Percentiles rank a stretch among this genome's conserved stretches.
These are phyloP conservation scores for Malassezia equina DNA, from an alignment of 1,284 basidiomycete genomes.

Conservation along the genomic window DNA sequence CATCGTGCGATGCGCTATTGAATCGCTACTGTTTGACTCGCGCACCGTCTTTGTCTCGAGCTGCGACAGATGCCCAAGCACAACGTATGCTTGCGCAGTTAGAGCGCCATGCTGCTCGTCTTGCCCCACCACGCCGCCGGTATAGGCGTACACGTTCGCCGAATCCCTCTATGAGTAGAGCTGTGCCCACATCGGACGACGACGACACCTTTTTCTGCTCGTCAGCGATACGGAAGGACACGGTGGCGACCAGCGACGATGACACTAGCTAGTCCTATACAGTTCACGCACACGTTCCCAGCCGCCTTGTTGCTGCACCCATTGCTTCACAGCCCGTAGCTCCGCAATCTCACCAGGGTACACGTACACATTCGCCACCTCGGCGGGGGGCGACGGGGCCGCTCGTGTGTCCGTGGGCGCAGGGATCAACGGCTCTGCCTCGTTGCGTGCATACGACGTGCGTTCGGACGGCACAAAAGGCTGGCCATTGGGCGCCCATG, in stretches of 20 bases:
- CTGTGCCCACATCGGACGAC: constrained; percentile 1
- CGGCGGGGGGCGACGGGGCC: neutral
- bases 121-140: neutral
- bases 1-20: neutral
- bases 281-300: neutral
- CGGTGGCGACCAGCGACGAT: neutral
- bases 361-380: constrained; percentile 6
- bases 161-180: neutral
- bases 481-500: constrained; percentile 7
- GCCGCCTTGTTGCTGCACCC: constrained; percentile 5
- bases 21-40: neutral
- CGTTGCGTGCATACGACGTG: constrained; percentile 4
- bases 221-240: neutral
- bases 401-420: neutral
- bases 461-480: constrained; percentile 8
- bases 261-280: neutral
- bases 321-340: constrained; percentile 27
- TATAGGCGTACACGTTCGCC: neutral
- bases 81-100: neutral
- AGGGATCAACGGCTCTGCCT: neutral
- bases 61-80: neutral
- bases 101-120: neutral
- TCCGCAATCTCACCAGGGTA: constrained; percentile 26
- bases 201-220: neutral
- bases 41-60: too few species aligned